Conservation (phyloP, 352 stramenopile species). For the Aphanomyces invadans region DNA sequence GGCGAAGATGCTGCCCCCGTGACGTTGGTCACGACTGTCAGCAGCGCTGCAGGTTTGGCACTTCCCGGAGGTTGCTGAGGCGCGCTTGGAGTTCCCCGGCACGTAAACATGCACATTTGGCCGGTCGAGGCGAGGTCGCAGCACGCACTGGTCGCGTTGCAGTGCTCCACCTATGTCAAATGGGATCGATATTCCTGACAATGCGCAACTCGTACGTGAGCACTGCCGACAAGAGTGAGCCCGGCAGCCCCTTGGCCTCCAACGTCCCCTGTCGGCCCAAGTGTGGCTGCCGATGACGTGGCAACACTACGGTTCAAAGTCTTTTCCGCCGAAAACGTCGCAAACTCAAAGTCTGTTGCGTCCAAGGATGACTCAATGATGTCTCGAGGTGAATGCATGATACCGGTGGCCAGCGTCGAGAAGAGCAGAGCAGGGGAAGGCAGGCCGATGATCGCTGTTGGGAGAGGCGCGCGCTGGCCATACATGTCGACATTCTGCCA, state of each 20-base stretch:
- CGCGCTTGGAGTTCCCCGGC: constrained; percentile 37
- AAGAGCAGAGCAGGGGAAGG: constrained; percentile 35
- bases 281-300: constrained; percentile 36
- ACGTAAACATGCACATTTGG: constrained; percentile 32
- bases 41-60: constrained; percentile 27
- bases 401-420: constrained; percentile 46
- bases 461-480: constrained; percentile 43
- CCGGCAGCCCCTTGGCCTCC: constrained; percentile 88
- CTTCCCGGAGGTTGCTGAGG: constrained; percentile 48
- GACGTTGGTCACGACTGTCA: neutral
- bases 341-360: constrained; percentile 80
- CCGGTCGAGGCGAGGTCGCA: constrained; percentile 64
- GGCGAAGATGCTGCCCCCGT: constrained; percentile 28
- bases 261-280: constrained; percentile 75
- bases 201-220: constrained; percentile 39
- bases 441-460: constrained; percentile 44
- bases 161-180: constrained; percentile 72
- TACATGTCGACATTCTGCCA: constrained; percentile 84
- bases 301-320: constrained; percentile 66
- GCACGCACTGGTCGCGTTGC: constrained; percentile 80
- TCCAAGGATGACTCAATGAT: neutral
- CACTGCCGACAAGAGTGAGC: constrained; percentile 79
- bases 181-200: neutral
- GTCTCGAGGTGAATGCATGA: neutral
- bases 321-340: constrained; percentile 53